Evolutionary conservation across 108 stramenopile genomes (phyloP).

Genomic region (Mayamaea pseudoterrestris): DNA sequence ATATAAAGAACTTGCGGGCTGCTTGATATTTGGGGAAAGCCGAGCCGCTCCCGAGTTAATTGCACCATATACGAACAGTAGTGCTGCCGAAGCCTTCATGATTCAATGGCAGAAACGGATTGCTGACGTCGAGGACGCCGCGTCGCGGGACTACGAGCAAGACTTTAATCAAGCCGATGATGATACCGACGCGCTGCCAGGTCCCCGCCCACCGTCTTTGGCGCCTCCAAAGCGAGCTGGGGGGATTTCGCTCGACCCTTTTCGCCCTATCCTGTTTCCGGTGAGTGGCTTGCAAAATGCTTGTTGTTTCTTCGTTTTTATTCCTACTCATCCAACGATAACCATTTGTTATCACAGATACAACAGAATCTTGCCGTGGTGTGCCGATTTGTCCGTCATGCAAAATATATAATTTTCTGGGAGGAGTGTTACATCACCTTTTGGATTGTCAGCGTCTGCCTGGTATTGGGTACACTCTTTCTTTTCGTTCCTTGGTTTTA

Average conservation of each 20-base stretch:
- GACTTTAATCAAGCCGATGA: conserved; percentile 10
- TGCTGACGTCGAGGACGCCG: conserved; percentile 15
- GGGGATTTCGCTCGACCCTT: conserved; percentile 15
- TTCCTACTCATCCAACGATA: no score
- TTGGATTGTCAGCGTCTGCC: conserved; percentile 38
- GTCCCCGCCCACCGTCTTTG: conserved; percentile 20
- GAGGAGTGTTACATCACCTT: conserved; percentile 54
- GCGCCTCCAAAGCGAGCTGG: conserved; percentile 3
- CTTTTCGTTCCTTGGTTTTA: conserved; percentile 56
- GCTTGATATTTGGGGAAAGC: conserved; percentile 18
- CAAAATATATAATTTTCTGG: conserved; percentile 43
- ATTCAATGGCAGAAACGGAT: conserved; percentile 21
- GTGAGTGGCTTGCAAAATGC: conserved; percentile 17
- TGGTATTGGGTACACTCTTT: conserved; percentile 28
- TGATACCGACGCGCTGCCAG: conserved; percentile 19
- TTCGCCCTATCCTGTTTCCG: conserved; percentile 5
- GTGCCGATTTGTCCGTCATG: conserved; percentile 22
- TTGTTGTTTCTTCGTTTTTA: conserved; percentile 22
- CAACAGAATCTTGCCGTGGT: conserved; percentile 18
- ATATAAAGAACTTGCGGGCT: conserved; percentile 37
- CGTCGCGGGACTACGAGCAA: conserved; percentile 21
- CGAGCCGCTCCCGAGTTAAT: conserved; percentile 4
- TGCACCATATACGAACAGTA: conserved; percentile 18
- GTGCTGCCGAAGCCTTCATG: conserved; percentile 26
- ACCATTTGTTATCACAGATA: no score